Conservation (phyloP, 1,139 yeast genomes). For the Kodamaea derodonti region DNA sequence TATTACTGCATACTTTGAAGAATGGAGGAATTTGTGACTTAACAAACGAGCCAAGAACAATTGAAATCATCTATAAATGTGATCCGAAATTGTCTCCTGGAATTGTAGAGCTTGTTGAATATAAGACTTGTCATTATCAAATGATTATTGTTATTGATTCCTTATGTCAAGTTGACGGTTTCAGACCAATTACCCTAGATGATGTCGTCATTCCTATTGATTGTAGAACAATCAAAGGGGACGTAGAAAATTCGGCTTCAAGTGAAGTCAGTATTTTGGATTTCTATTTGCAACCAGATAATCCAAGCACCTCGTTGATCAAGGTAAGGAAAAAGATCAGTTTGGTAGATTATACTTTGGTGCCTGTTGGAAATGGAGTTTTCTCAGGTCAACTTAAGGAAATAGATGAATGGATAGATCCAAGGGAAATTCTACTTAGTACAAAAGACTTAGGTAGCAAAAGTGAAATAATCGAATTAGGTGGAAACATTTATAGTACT, state of each 20-base stretch:
- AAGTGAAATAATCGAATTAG: conserved; percentile 2
- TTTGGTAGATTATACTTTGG: conserved; percentile 21
- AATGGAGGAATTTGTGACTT: conserved; percentile 74
- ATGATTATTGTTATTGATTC: conserved; percentile 56
- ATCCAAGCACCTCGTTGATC: not conserved
- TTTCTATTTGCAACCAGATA: not conserved
- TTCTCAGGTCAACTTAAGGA: conserved; percentile 19
- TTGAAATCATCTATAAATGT: conserved; percentile 68
- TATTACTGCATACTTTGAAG: conserved; percentile 49
- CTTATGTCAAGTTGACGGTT: conserved; percentile 53
- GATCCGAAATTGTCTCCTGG: conserved; percentile 40
- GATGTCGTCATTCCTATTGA: conserved; percentile 37
- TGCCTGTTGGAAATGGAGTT: conserved; percentile 32
- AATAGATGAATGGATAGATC: conserved; percentile 12
- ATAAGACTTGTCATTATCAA: conserved; percentile 68
- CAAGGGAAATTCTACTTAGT: conserved; percentile 25
- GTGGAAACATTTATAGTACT: not conserved
- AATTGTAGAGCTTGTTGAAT: conserved; percentile 51
- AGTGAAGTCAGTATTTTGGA: not conserved
- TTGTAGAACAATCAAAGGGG: conserved; percentile 35
- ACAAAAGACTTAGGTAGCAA: conserved; percentile 15
- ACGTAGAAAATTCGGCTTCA: conserved; percentile 8
- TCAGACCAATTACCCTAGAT: conserved; percentile 35
- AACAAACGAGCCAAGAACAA: conserved; percentile 57
- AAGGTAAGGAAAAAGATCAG: conserved; percentile 18